Base-by-base conservation (phyloP, 768 basidiomycete genomes). In the Mycena pura region DNA sequence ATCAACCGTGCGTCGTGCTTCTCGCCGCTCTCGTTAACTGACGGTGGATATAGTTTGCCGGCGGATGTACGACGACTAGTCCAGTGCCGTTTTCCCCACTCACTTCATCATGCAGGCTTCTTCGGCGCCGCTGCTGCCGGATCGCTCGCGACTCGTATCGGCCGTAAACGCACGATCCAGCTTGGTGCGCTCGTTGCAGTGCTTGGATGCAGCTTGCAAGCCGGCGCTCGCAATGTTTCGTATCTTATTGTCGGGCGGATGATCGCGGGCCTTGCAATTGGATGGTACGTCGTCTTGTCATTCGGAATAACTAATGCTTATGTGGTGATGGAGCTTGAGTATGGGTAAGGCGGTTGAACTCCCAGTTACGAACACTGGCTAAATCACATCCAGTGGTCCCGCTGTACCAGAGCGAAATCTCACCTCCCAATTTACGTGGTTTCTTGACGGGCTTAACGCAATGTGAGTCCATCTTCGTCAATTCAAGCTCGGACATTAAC, bases 371-470 rank as follows among this genome's bases (percentile, higher is more conserved):
- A 24, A 7, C 15, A 14, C 24, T 21, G 3, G 8, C 72, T 84
- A 69, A 78, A 28, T 78, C 76, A 40, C 13, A 5, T 28, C 10
- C n/a, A 46, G 74, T 81, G 32, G 83, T 84, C 19, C 83, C 83
- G 13, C 72, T 85, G 59, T 84, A 84, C 65, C 83, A 85, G 66
- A 81, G 81, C 31, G 81, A 83, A 67, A 79, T 83, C 62, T 78
- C 79, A 24, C 76, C 80, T 6, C 83, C 82, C 8, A 68, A 72
- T 24, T 82, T 85, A 64, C 80, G 83, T 62, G 85, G 84, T 15
- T 80, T 82, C 27, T 70, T 84, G 45, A 82, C 85, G 40, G 78
- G 84, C 2, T 70, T 84, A 65, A 83, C 86, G 51, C 84, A 86
- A 73, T 84, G 83, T 76, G 73, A 80, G 7, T 82, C 79, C 60